Percentiles rank a stretch among this genome's conserved stretches.
phyloP scores from a whole-genome alignment of 1,284 basidiomycete genomes.

The Malassezia brasiliensis region DNA sequence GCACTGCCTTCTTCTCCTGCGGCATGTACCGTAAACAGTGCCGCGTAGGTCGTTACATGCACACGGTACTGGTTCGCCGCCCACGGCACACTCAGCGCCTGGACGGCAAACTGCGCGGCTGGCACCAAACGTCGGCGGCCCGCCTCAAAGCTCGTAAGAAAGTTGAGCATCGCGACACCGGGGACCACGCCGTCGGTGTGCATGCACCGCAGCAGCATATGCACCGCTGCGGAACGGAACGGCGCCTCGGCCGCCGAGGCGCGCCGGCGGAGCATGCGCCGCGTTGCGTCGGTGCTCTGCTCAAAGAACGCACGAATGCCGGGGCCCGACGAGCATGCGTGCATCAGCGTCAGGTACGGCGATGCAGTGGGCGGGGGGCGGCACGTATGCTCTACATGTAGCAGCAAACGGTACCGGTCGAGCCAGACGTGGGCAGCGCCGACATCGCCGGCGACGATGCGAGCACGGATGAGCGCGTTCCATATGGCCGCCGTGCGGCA shows the following conservation, averaged over 20 bases:
- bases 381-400: not conserved
- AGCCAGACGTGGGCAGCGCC: constrained; percentile 10
- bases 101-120: not conserved
- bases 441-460: not conserved
- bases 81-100: constrained; percentile 6
- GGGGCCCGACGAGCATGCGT: not conserved
- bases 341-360: constrained; percentile 17
- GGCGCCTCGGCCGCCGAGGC: not conserved
- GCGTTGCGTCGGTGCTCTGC: not conserved
- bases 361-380: constrained; percentile 4
- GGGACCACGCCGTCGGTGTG: constrained; percentile 6
- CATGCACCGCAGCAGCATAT: constrained; percentile 7
- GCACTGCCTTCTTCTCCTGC: not conserved
- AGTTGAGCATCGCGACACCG: constrained; percentile 15
- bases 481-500: constrained; percentile 2
- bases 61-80: not conserved
- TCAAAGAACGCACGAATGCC: not conserved
- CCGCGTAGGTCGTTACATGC: constrained; percentile 2
- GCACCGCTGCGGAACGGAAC: not conserved
- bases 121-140: not conserved
- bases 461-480: constrained; percentile 12
- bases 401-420: constrained; percentile 13
- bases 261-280: not conserved
- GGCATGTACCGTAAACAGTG: constrained; percentile 3
- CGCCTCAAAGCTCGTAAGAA: constrained; percentile 14